Conservation (phyloP, 441 rosid species). For the Pelargonium cotyledonis region DNA sequence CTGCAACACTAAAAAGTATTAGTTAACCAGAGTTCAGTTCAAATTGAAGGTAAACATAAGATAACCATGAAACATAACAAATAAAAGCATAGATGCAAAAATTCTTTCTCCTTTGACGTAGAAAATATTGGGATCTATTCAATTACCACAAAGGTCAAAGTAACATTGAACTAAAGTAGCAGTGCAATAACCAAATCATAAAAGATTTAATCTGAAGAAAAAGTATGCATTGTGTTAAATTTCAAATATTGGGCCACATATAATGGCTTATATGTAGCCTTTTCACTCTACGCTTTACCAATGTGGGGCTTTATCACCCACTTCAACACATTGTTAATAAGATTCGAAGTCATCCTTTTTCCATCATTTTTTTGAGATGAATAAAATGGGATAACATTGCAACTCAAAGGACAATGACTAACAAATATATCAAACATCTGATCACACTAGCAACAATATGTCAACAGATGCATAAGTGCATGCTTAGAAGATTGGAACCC, state of each 20-base stretch:
- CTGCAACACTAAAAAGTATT: slow-evolving; percentile 39
- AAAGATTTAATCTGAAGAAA: background rate
- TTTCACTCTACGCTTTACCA: too few species aligned
- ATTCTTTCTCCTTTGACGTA: background rate
- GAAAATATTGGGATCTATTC: background rate
- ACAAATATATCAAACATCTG: too few species aligned
- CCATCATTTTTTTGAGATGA: background rate
- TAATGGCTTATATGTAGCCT: too few species aligned
- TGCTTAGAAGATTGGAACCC: background rate
- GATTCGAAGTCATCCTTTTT: background rate
- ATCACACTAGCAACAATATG: too few species aligned
- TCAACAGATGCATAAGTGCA: background rate
- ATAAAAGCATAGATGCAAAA: background rate
- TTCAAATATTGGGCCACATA: too few species aligned
- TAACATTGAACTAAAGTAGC: background rate
- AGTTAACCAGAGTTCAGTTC: slow-evolving; percentile 13
- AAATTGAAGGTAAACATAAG: slow-evolving; percentile 13
- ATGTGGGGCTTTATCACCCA: too few species aligned
- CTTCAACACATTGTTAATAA: background rate
- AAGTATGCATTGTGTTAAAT: background rate
- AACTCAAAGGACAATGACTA: too few species aligned
- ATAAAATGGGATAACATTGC: background rate
- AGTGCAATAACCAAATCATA: background rate
- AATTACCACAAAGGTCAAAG: background rate
- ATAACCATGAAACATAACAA: slow-evolving; percentile 11